Evolutionary conservation across 495 filamentous ascomycete genomes (phyloP), one percentile per base, ranked within the genome.

Genomic region (Thermothielavioides terrestris): DNA sequence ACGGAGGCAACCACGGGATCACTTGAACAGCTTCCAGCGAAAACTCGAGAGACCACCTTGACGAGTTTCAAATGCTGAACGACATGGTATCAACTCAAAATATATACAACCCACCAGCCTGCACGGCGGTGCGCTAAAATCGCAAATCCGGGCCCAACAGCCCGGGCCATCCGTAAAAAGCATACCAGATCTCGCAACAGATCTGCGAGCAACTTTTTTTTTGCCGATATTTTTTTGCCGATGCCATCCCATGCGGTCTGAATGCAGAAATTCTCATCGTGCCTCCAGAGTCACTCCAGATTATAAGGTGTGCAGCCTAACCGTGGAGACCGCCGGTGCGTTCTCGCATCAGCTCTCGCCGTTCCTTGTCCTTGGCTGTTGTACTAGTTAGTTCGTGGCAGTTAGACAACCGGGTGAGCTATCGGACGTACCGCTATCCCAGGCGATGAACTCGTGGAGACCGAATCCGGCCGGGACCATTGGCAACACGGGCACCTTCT

Each of bases 401-500:
- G 49, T 69, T 56, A 65, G 12, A 36, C 21, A 42, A 9, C 10
- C 1, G 28, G 12, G 17, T 32, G 22, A 23, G 9, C 37, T 14
- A 41, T 4, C 38, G 32, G 14, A 67, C 68, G 47, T 60, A 89
- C 86, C 80, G 76, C 79, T 75, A 65, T 98, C 91, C 67, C 88
- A 98, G 17, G 90, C 76, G 60, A 95, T 70, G 72, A 97, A 95
- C 69, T 98, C 94, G 62, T 97, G 88, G 55, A 98, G 74, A 50
- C 76, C 94, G 50, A 74, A 80, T 26, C 94, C 92, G 26, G 77
- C 82, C 20, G 90, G 89, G 41, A 98, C 92, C 92, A 97, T 97
- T 17, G 92, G 92, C 44, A 98, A 72, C 14, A 98, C 94, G 37
- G 94, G 90, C n/a, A 97, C 87, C 80, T 96, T 95, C 77, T 94